Base-by-base conservation (phyloP, 2,329 filamentous ascomycete species). In the Eurotiales sp. region DNA sequence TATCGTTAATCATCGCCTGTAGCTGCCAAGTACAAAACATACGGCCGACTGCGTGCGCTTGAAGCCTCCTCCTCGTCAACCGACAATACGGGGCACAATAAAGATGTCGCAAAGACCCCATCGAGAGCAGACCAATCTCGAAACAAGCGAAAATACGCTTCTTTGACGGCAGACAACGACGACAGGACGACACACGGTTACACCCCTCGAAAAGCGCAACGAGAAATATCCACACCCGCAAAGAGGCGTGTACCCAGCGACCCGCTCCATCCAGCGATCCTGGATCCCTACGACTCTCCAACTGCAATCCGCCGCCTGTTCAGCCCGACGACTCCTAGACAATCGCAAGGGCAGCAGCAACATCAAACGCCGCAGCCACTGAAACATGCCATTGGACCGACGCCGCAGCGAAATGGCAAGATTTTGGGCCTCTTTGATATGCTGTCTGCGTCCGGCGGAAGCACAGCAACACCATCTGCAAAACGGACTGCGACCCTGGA, bases 21-120 rank as follows among this genome's bases (percentile, higher is more conserved):
- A 75, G 74, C 73, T 22, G 64, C 66, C 4, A 77, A 77, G 64
- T 77, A 77, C 62, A 77, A 76, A 51, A 62, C 70, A 41, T 77
- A 77, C 59, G 65, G 67, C 25, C 67, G 67, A 36, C 54, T 77
- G 4, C 72, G 74, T 50, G 61, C 67, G 14, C 61, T 65, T 27
- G 66, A 69, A 51, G 48, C 56, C 39, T 56, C 62, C n/a, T 55
- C 58, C 11, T 55, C 60, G 12, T 54, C 57, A 14, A 17, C 29
- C 10, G 25, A 46, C 3, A 37, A 47, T 11, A 48, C 11, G 14
- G 42, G 60, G 23, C 53, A 14, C 25, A 27, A 57, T 34, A 60
- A 61, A 36, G 58, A 56, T 27, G 54, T 47, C 52, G 58, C 53
- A 49, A 55, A 42, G 56, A 56, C 32, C 23, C 55, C 47, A 46